Base-by-base conservation (phyloP, 164 flowering plant genomes). In the Kingdonia uniflora region DNA sequence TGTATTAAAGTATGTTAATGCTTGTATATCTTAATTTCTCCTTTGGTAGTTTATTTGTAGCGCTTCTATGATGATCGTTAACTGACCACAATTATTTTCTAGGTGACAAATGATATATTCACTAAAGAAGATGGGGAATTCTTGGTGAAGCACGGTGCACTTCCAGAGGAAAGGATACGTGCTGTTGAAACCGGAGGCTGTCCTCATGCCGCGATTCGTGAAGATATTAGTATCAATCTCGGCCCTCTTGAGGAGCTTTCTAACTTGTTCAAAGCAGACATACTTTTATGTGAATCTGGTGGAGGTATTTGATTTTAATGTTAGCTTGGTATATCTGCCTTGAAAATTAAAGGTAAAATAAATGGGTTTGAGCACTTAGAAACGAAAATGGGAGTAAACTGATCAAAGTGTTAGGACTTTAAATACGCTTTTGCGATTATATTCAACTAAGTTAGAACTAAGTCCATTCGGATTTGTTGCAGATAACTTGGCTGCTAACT, bases 111-210 rank as follows among this genome's bases (percentile, higher is more conserved):
- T 72, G 99, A 92, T 61, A 92, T 88, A 59, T 92, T 88, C 68
- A 92, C 96, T 17, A 92, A 82, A 72, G 99, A 92, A 62, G 99
- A 92, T 68, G 99, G 99, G 2, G 96, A 92, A 67, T 92, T 88
- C 73, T 68, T 88, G 72, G 74, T 91, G 65, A 85, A 82, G 71
- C 73, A 91, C 66, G 92, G 90, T 42, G 98, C 96, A 42, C 89
- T 88, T 69, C 96, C 99, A 0, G 91, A 80, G 72, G 96, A 88
- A 74, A 82, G 99, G 65, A 88, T 88, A 52, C 88, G 99, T 49
- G 99, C 96, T 54, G 96, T 92, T 11, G 99, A 92, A 77, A 92
- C 99, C 14, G 99, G 99, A 40, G 99, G 99, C 23, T 92, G 99
- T 59, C 99, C 99, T 6, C 99, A 88, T 80, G 99, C 96, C 44